Evolutionary conservation across 164 flowering plant genomes (phyloP).

Genomic region (Magnolia officinalis): DNA sequence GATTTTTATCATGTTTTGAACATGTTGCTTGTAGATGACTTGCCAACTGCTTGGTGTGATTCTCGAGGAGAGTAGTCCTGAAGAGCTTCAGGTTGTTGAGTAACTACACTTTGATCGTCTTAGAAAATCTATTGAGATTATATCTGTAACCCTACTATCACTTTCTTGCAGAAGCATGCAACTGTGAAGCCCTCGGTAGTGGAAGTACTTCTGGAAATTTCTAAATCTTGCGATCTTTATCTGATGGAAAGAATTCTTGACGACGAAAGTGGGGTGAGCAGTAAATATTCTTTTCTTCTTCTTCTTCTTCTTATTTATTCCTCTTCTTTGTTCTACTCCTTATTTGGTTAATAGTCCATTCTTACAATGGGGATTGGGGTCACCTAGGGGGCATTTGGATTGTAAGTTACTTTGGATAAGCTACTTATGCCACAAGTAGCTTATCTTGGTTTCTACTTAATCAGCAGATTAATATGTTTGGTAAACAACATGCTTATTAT

Average conservation of each 20-base stretch:
- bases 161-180: slow-evolving; percentile 29
- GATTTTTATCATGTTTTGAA: background rate
- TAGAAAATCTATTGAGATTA: background rate
- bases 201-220: slow-evolving; percentile 29
- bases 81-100: slow-evolving; percentile 29
- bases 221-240: slow-evolving; percentile 33
- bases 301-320: no score
- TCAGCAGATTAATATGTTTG: no score
- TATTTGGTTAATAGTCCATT: background rate
- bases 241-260: slow-evolving; percentile 38
- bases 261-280: slow-evolving; percentile 34
- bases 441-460: no score
- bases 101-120: background rate
- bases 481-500: no score
- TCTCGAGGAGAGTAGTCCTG: slow-evolving; percentile 31
- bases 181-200: slow-evolving; percentile 30
- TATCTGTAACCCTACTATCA: slow-evolving; percentile 4
- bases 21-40: slow-evolving; percentile 25
- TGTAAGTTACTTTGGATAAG: no score
- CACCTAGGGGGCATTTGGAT: background rate
- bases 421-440: no score
- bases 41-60: slow-evolving; percentile 36
- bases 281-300: background rate
- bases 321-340: background rate
- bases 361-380: slow-evolving; percentile 2